Evolutionary conservation across 768 basidiomycete species (phyloP), one percentile per base, ranked within the genome.

Genomic region (Phylloporus sp.): DNA sequence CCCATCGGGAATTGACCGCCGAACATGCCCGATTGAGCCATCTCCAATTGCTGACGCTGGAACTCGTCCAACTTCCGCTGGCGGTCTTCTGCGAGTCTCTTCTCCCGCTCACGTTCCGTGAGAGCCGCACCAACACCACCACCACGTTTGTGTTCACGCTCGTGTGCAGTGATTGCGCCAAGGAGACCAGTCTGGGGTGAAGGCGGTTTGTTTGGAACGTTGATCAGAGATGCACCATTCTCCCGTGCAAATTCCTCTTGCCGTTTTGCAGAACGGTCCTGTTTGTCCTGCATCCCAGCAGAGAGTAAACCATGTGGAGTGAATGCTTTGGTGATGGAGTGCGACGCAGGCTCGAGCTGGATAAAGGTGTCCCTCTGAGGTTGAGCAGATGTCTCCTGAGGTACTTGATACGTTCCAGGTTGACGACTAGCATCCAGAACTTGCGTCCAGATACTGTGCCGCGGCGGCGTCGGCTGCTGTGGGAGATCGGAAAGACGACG

Each of bases 221-320:
- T 94, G 71, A 98, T 84, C 43, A 98, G 77, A 5, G 92, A 91
- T 14, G 81, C 88, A 23, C 96, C 96, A 7, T 77, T 83, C 69
- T 96, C 94, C 28, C 94, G 77, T 9, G 96, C 96, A 10, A 90
- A 69, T 64, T 96, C 90, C 64, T 99, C 95, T 59, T 97, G 92
- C 42, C 86, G 78, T 66, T 94, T 94, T 3, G 96, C 96, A 24
- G 93, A 96, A 28, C 95, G 81, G 61, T 96, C 93, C 64, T 94
- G 85, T 64, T 91, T 91, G 64, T 97, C 94, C 60, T 95, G 90
- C 54, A 98, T 74, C 29, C 96, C 96, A 44, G 92, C 91, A 48
- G 92, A 93, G 32, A 99, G 80, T 14, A 99, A 71, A 8, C 96
- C 96, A 50, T 95, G 92, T 4, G 94, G 92, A 0, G 90, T 86